Base-by-base conservation (phyloP, 805 yeast genomes). In the Blastobotrys parvus region DNA sequence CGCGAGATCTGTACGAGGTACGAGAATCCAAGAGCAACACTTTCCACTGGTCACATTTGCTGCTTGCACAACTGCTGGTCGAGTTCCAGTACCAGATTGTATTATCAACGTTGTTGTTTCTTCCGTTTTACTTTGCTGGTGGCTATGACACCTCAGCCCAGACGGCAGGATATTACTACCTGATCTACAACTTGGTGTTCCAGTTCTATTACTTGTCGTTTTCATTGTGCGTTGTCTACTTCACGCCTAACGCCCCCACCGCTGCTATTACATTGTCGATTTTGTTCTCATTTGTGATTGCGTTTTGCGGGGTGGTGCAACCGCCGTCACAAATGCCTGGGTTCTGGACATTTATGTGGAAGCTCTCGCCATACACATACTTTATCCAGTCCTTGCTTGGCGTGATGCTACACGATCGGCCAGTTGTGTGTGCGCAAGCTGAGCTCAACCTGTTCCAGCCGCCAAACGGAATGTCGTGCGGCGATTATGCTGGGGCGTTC, bases 301-400 rank as follows among this genome's bases (percentile, higher is more conserved):
- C 78, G 18, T 82, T 83, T 65, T 71, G 83, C 59, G 86, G 88
- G 64, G 80, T 81, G 44, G 66, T 79, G 45, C 85, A 78, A 54
- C 75, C 78, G 15, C 62, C 63, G 6, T 33, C 46, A 2, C 61
- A 69, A 39, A 72, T 83, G 79, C 90, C 94, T 6, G 78, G 84
- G 1, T 85, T 85, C 67, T 84, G 94, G 94, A 76, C 73, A 37
- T 85, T 81, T 59, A 81, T 85, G 88, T 79, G 82, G 73, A 74
- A 81, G 51, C 70, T 69, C n/a, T 79, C 84, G 21, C 94, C 71
- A 3, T 72, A 72, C 61, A 82, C 90, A 1, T 85, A 85, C 57
- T 75, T 80, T 58, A 66, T 84, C 45, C 77, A 75, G 49, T 69
- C 75, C 40, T 66, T 81, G 47, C 64, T 78, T 30, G 68, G 64